Base-by-base conservation (phyloP, 2,329 filamentous ascomycete species). In the Aureobasidium musti region DNA sequence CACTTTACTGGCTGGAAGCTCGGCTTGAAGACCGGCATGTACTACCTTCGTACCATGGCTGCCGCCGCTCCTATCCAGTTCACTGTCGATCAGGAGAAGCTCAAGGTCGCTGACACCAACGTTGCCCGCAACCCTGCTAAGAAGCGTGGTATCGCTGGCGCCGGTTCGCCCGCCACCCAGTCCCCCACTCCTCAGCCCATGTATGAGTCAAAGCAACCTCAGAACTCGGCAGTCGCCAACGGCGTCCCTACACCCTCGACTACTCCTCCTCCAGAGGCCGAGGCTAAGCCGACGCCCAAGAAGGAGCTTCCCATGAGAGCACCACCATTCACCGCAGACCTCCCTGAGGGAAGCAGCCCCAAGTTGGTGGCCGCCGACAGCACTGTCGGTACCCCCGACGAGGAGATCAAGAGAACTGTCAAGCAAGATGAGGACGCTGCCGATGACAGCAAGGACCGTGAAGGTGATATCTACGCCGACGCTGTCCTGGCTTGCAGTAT, bases 1-100 rank as follows among this genome's bases (percentile, higher is more conserved):
- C 95, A 99, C 83, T 99, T 99, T 77, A 87, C 95, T 57, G 95
- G 95, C 74, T 99, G 95, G 95, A 99, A 98, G 86, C 89, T 98
- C 71, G 95, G 95, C 75, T 87, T 99, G 73, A 99, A 99, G 90
- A 99, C 95, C 41, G 95, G 95, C 83, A 98, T 99, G 95, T 99
- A 99, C 88, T 99, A 99, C 82, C 89, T 99, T 73, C 92, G 95
- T 74, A 99, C 95, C 56, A 95, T 96, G 88, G 95, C 95, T 70
- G 95, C 95, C 41, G 93, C 93, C 21, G 92, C 93, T 54, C 95
- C 95, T 64, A 99, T 99, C 72, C 95, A 99, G 80, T 99, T 99
- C 83, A 99, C 95, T 5, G 95, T 99, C 76, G 95, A 99, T 77
- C 94, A 99, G 80, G 91, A 97, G 80, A 91, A 91, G 66, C 88